Base-by-base conservation (phyloP, 1,139 yeast species). In the Magnusiomyces tetraspermus region DNA sequence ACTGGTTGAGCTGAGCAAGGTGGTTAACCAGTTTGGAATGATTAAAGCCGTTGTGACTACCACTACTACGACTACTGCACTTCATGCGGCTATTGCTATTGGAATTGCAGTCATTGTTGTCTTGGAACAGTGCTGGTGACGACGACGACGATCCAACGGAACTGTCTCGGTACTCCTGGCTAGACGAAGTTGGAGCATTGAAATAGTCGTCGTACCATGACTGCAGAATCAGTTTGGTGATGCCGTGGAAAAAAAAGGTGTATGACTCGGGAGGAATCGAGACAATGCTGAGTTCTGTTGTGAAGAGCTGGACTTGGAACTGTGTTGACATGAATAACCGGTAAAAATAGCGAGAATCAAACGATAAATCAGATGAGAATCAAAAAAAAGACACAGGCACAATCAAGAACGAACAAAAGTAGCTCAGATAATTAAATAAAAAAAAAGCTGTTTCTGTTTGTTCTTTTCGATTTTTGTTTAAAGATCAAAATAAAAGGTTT, bases 261-360 rank as follows among this genome's bases (percentile, higher is more conserved):
- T 65, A 63, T 28, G 55, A 55, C 17, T 55, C 57, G 40, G 59
- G 53, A 2, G 70, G 68, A 19, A 67, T 64, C 2, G 67, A 65
- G 22, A 66, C 51, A 43, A 67, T 59, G 43, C 62, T 60, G 48
- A 67, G 58, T 31, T 62, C 63, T 13, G 65, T 62, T n/a, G 42
- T 15, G 44, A 42, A 44, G 30, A 53, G 33, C 24, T 53, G 52
- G 21, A 53, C 48, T 15, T 45, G 46, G 8, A 51, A 50, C 40
- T 19, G 24, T 10, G 37, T 17, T 3, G 28, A 21, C 23, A 26
- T 42, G n/a, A n/a, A n/a, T n/a, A n/a, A n/a, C n/a, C n/a, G n/a
- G n/a, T n/a, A n/a, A n/a, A n/a, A n/a, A n/a, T n/a, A n/a, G n/a
- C n/a, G n/a, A n/a, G n/a, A n/a, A n/a, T n/a, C n/a, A n/a, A n/a